These are phyloP conservation scores for Carex myosuroides DNA, from an alignment of 176 grass and related monocot species.

Conservation along the genomic window DNA sequence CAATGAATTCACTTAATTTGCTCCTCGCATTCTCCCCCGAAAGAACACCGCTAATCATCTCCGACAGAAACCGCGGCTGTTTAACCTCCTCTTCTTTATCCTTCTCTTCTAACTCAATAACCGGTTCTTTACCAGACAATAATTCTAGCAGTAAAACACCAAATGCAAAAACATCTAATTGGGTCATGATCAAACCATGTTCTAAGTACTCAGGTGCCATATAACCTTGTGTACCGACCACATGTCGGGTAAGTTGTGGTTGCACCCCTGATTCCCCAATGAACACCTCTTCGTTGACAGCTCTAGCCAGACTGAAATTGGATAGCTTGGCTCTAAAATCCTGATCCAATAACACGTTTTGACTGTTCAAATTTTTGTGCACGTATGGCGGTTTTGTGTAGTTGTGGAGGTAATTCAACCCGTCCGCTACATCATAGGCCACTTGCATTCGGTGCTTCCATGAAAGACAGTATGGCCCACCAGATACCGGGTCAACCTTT, in stretches of 20 bases:
- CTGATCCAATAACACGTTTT: conserved; percentile 56
- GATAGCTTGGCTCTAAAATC: conserved; percentile 64
- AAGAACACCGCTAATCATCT: conserved; percentile 24
- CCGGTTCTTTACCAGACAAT: conserved; percentile 62
- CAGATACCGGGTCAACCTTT: not conserved
- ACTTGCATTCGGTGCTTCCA: conserved; percentile 64
- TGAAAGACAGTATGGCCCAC: not conserved
- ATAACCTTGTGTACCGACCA: conserved; percentile 73
- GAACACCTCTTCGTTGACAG: conserved; percentile 12
- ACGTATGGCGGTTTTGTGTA: conserved; percentile 60
- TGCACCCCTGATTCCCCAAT: conserved; percentile 10
- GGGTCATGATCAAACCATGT: conserved; percentile 60
- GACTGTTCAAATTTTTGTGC: conserved; percentile 78
- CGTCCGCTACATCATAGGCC: conserved; percentile 54
- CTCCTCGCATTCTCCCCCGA: conserved; percentile 36
- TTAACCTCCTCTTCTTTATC: conserved; percentile 20
- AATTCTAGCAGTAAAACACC: conserved; percentile 77
- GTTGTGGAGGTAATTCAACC: conserved; percentile 77
- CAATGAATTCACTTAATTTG: conserved; percentile 51
- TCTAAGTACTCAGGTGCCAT: conserved; percentile 75
- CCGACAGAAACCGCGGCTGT: conserved; percentile 35
- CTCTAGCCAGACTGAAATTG: conserved; percentile 56
- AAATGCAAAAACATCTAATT: conserved; percentile 79
- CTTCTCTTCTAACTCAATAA: conserved; percentile 12
- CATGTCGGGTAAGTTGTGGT: conserved; percentile 56